These are phyloP conservation scores for Arthrobotrys entomopaga DNA, from an alignment of 2,329 filamentous ascomycete species.

Conservation along the genomic window DNA sequence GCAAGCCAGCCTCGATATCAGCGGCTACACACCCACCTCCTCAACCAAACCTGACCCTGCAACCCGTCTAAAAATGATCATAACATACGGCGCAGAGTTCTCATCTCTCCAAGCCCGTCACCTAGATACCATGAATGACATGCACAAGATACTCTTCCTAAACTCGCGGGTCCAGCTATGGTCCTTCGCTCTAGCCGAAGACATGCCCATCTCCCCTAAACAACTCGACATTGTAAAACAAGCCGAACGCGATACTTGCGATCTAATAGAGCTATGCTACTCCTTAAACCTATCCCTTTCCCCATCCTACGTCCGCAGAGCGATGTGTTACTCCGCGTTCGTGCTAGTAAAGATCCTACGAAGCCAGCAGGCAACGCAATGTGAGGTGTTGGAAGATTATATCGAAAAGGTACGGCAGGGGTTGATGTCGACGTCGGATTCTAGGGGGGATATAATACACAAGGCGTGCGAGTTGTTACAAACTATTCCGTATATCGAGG, in stretches of 20 bases:
- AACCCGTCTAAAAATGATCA: constrained; percentile 25
- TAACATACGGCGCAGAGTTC: constrained; percentile 20
- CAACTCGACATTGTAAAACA: constrained; percentile 30
- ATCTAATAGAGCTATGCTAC: constrained; percentile 36
- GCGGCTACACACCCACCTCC: constrained; percentile 10
- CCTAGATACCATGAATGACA: constrained; percentile 27
- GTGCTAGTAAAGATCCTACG: constrained; percentile 26
- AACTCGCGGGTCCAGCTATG: constrained; percentile 19
- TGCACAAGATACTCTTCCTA: constrained; percentile 22
- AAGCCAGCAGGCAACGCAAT: constrained; percentile 30
- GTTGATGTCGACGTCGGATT: constrained; percentile 28
- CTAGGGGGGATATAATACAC: constrained; percentile 29
- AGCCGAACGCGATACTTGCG: constrained; percentile 31
- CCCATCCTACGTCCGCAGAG: constrained; percentile 25
- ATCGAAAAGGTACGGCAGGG: constrained; percentile 35
- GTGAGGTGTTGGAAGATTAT: constrained; percentile 34
- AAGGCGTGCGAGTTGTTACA: constrained; percentile 33
- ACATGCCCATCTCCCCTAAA: constrained; percentile 13
- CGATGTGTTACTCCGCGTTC: constrained; percentile 35
- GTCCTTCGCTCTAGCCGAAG: constrained; percentile 21
- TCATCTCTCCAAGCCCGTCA: constrained; percentile 18
- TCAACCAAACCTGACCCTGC: background rate
- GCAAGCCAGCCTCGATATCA: constrained; percentile 14
- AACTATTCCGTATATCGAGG: constrained; percentile 31
- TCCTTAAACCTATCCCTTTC: constrained; percentile 31